Percentiles rank a stretch among this genome's conserved stretches.
Evolutionary conservation across 345 rosid species (phyloP).

Genomic region (Turnera subulata): DNA sequence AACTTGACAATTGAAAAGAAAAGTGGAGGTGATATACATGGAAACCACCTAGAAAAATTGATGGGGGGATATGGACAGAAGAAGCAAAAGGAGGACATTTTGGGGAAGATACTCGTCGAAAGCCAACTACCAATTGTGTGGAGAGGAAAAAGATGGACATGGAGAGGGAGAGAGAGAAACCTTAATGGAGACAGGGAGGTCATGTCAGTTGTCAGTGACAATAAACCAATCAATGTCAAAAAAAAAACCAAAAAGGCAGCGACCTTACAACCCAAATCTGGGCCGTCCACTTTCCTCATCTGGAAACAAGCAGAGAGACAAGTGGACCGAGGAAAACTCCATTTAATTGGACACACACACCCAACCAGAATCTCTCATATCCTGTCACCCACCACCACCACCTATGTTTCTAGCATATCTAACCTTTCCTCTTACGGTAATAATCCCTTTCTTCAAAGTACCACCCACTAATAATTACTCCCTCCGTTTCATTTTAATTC

Average conservation of each 20-base stretch:
- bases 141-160: conserved; percentile 4
- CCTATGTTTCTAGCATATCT: too few relatives aligned
- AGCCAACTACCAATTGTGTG: conserved; percentile 30
- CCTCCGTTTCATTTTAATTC: too few relatives aligned
- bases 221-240: background rate
- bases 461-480: too few relatives aligned
- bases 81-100: conserved; percentile 2
- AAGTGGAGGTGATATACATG: too few relatives aligned
- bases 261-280: conserved; percentile 17
- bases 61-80: too few relatives aligned
- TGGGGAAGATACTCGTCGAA: background rate
- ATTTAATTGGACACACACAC: background rate
- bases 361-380: conserved; percentile 1
- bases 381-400: background rate
- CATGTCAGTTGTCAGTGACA: conserved; percentile 15
- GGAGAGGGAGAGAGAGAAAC: conserved; percentile 24
- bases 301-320: background rate
- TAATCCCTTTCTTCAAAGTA: too few relatives aligned
- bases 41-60: too few relatives aligned
- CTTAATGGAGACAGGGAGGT: conserved; percentile 37
- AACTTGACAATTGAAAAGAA: too few relatives aligned
- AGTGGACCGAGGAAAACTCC: background rate
- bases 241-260: background rate
- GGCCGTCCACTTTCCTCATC: conserved; percentile 28
- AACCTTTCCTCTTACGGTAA: conserved; percentile 41